phyloP scores from a whole-genome alignment of 2,329 filamentous ascomycete species.

The Venturia effusa region DNA sequence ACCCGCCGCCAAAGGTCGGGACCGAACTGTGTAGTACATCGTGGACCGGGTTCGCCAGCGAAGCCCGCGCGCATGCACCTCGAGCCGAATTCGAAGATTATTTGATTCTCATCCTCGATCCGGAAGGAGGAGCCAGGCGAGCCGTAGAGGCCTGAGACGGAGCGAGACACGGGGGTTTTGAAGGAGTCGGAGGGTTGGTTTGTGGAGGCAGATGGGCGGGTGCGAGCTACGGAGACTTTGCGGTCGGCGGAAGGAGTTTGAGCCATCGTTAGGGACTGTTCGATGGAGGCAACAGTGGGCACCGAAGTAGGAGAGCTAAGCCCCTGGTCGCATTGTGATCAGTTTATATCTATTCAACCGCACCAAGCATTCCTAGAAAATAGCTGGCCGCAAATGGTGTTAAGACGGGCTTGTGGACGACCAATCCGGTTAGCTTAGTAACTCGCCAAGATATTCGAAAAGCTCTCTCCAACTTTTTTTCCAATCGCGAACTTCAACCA shows the following conservation, averaged over 20 bases:
- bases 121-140: conserved; percentile 46
- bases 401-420: no score
- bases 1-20: conserved; percentile 66
- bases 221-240: conserved; percentile 40
- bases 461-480: background rate
- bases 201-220: conserved; percentile 6
- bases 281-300: background rate
- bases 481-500: background rate
- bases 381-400: background rate
- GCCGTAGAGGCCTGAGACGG: conserved; percentile 46
- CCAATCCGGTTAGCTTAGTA: no score
- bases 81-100: conserved; percentile 75
- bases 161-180: conserved; percentile 47
- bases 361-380: background rate
- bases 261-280: background rate
- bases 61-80: conserved; percentile 74
- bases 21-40: conserved; percentile 60
- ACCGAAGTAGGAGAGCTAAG: background rate
- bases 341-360: background rate
- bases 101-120: conserved; percentile 64
- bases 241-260: conserved; percentile 4
- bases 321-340: background rate
- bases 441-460: background rate
- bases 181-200: background rate
- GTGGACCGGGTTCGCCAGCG: conserved; percentile 66